Evolutionary conservation across 306 rosid genomes (phyloP), one percentile per base, ranked within the genome.

Genomic region (Rosa chinensis): DNA sequence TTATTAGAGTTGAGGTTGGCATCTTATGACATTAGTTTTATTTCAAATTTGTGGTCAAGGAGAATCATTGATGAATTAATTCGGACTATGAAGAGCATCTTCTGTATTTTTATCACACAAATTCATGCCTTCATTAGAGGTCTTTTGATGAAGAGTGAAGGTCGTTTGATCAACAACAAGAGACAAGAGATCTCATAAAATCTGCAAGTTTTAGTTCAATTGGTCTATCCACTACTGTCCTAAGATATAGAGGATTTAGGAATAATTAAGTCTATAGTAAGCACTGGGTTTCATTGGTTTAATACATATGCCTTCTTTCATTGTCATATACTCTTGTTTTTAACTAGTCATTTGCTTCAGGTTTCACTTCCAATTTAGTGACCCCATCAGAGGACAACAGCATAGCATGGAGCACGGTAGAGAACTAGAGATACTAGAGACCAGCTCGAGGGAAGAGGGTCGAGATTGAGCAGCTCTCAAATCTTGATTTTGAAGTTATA

Each of bases 321-420:
- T 40, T 56, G 32, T 75, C 73, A 52, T 66, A 21, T 39, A 58
- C 16, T 45, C 32, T 35, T 32, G 37, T 47, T 70, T 43, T 12
- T 44, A 55, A 80, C 66, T 73, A 25, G 37, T 62, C 53, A 39
- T 48, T 74, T 70, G 28, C 67, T 80, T 63, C 86, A 93, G 97
- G 97, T 80, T 93, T 89, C 82, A 87, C 89, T 64, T 62, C 89
- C 62, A 91, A 83, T 16, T 66, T 87, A 6, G 81, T 85, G 78
- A 50, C 85, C 80, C 85, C 87, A 42, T 10, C 86, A 3, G 76
- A 83, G 81, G 96, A 86, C 56, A 86, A 71, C 82, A 72, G 77
- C 72, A 16, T 90, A 68, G 75, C 84, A 77, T 79, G 28, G 28
- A 28, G 28, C 28, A 28, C 28, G 28, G 28, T 28, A 28, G 28